A percentile compares a stretch with the other conserved stretches of the same genome.
phyloP scores from a whole-genome alignment of 345 rosid species.

The Erodium maritimum region DNA sequence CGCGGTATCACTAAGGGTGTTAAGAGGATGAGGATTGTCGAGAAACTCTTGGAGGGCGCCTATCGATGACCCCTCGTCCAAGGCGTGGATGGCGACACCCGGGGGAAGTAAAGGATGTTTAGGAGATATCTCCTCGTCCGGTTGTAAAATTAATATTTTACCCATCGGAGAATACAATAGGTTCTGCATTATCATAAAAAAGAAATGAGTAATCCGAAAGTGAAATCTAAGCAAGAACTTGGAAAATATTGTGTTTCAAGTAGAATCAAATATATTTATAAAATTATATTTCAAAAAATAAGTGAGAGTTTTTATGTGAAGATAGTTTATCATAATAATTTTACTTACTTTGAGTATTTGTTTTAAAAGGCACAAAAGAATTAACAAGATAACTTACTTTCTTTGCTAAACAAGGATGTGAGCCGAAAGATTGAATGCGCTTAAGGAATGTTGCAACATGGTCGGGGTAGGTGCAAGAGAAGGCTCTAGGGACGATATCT shows the following conservation, averaged over 20 bases:
- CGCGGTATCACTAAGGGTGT: constrained; percentile 62
- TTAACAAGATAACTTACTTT: constrained; percentile 36
- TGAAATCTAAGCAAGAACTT: background rate
- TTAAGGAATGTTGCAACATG: constrained; percentile 69
- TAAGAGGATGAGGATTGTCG: constrained; percentile 73
- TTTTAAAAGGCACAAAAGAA: no score
- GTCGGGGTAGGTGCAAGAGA: constrained; percentile 87
- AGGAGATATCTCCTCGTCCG: constrained; percentile 63
- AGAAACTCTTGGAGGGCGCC: constrained; percentile 54
- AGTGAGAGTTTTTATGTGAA: no score
- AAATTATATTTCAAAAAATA: no score
- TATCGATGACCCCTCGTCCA: constrained; percentile 36
- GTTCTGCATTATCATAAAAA: constrained; percentile 34
- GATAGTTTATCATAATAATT: no score
- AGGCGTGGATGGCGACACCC: constrained; percentile 49
- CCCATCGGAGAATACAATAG: constrained; percentile 71
- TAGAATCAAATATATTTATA: no score
- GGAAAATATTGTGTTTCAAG: no score
- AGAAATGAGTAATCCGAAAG: background rate
- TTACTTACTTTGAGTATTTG: no score
- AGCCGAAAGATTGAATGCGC: constrained; percentile 43
- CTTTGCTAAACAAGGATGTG: constrained; percentile 69
- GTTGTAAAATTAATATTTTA: constrained; percentile 71
- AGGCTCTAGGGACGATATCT: constrained; percentile 96
- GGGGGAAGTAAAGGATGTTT: constrained; percentile 67